Evolutionary conservation across 305 asterid genomes (phyloP), one percentile per base, ranked within the genome.

Genomic region (Rubia balearica): DNA sequence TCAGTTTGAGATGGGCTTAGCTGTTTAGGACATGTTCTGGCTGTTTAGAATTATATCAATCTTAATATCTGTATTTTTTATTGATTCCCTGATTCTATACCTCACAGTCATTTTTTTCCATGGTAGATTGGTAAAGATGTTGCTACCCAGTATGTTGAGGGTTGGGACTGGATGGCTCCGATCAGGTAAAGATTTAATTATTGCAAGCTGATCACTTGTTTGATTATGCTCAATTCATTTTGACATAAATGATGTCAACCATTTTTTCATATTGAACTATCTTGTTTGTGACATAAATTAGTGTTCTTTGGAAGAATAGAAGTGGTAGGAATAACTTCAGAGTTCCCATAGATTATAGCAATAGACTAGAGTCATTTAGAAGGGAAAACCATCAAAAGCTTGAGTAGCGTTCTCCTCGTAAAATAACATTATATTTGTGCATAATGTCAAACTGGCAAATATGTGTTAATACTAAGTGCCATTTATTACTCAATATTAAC

Each of bases 101-200:
- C 70, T 74, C 60, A 51, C 76, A 27, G 17, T 57, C 49, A 61
- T 76, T 48, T 62, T 46, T 83, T 41, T 19, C 40, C 61, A 62
- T 81, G 45, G 69, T 74, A 94, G 99, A 94, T 94, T 78, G 99
- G 93, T 78, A 91, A 94, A 81, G 97, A 91, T 83, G 96, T 94
- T 56, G 96, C 97, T 61, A 79, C 97, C 69, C 97, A 94, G 65
- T 94, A 94, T 73, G 99, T 94, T 16, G 91, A 94, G 80, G 99
- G 96, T 33, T 94, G 99, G 99, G 98, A 94, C 82, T 91, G 99
- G 99, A 88, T 94, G 76, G 84, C 95, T 81, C 99, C 99, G 43
- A 89, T 91, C 77, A 87, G 99, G 99, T 91, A 77, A 72, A 38
- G 41, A 76, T 76, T 36, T 48, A 69, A 19, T 64, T 61, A 11